Evolutionary conservation across 129 eudicot species (phyloP), one percentile per base, ranked within the genome.

Genomic region (Lonicera japonica): DNA sequence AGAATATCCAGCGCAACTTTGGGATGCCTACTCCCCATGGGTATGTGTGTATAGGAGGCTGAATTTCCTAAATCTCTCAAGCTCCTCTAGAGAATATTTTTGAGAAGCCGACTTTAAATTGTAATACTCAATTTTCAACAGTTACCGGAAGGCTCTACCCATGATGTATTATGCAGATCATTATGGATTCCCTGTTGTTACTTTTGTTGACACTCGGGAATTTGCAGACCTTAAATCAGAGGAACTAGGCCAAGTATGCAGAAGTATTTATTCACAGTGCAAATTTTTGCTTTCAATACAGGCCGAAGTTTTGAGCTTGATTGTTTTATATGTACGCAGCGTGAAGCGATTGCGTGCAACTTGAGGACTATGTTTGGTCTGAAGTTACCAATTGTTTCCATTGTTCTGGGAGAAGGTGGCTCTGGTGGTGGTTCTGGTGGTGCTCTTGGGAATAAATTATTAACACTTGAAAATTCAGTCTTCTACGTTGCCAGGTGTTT

Each of bases 11-110:
- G 53, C 86, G 97, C 13, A 90, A 90, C 86, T 90, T 90, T 74
- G 97, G 95, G 58, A 90, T 90, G 97, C 95, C 97, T 77, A 90
- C 97, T 70, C 95, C 97, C 57, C 97, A 90, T 69, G 97, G 97
- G 97, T 90, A 79, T 57, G 79, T 40, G 47, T 56, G 95, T 89
- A 48, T n/a, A n/a, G n/a, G n/a, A n/a, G n/a, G n/a, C n/a, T n/a
- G n/a, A n/a, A n/a, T n/a, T n/a, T n/a, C n/a, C n/a, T n/a, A n/a
- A n/a, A n/a, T n/a, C n/a, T n/a, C n/a, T n/a, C n/a, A n/a, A n/a
- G n/a, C n/a, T n/a, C n/a, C n/a, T n/a, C n/a, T n/a, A n/a, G n/a
- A n/a, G n/a, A n/a, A n/a, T n/a, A n/a, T n/a, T n/a, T 29, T 29
- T 29, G 36, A 29, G 22, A 39, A 25, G 63, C 50, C 34, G 58